phyloP scores from a whole-genome alignment of 306 rosid genomes.

The Hylodesmum podocarpum region DNA sequence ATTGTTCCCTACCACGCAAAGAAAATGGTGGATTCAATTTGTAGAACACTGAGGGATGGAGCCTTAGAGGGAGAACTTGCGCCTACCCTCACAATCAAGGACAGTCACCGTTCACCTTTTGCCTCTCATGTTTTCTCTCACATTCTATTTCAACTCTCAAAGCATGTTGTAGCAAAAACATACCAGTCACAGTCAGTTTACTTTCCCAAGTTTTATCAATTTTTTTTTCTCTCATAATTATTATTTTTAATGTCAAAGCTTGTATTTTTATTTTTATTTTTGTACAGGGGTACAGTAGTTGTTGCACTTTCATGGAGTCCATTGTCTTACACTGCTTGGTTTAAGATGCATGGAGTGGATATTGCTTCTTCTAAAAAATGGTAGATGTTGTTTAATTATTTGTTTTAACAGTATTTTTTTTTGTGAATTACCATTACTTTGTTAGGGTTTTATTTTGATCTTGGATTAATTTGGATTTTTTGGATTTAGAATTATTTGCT shows the following conservation, averaged over 20 bases:
- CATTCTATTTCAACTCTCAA: constrained; percentile 62
- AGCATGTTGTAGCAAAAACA: constrained; percentile 56
- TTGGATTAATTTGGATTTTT: background rate
- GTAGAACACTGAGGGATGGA: constrained; percentile 75
- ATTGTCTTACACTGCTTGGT: constrained; percentile 51
- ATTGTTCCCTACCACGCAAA: background rate
- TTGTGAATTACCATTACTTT: background rate
- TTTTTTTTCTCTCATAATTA: background rate
- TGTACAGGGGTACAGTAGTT: constrained; percentile 63
- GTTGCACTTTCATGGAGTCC: constrained; percentile 77
- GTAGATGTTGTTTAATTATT: constrained; percentile 31
- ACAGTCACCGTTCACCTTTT: constrained; percentile 64
- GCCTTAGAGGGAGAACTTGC: constrained; percentile 86
- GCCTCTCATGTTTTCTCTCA: constrained; percentile 59
- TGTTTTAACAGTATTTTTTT: constrained; percentile 10
- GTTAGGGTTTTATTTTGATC: background rate
- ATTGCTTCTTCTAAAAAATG: constrained; percentile 54
- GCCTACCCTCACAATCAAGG: constrained; percentile 75
- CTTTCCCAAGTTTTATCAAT: background rate
- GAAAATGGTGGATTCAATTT: constrained; percentile 75
- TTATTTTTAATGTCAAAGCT: background rate
- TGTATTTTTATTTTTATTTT: background rate
- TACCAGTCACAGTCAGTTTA: constrained; percentile 72
- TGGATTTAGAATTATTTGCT: background rate
- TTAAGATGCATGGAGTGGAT: constrained; percentile 54